Evolutionary conservation across 805 yeast species (phyloP), one percentile per base, ranked within the genome.

Genomic region (Sugiyamaella mastotermitis): DNA sequence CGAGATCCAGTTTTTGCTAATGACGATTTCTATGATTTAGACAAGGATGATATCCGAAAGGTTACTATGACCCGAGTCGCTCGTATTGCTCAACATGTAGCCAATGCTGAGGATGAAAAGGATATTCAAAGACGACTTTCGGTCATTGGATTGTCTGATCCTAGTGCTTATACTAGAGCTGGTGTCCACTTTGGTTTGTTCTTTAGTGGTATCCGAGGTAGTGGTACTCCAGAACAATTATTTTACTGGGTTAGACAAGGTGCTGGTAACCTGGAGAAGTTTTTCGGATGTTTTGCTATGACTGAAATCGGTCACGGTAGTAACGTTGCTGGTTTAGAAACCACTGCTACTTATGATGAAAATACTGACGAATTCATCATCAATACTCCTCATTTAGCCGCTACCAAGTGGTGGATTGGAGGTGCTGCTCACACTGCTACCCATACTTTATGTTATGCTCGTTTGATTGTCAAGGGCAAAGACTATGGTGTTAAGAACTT

Each of bases 391-490:
- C 83, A 87, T 56, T 60, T 83, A 39, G 88, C 94, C 25, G 96
- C 97, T 31, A 87, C 96, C 18, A 88, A 88, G 60, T 88, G 97
- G 96, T 88, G 97, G 97, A 88, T 88, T 53, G 97, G 97, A 33
- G 97, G 97, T 52, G 96, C 96, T 29, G 96, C 96, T 8, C 94
- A 85, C 61, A 80, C 94, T 15, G 85, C 96, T 4, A 85, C 88
- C 20, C 96, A 88, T 64, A 69, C 85, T 17, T 76, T 80, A n/a
- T 82, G 77, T 18, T 88, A 79, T 59, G 96, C 96, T 3, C 71
- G 97, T 44, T 69, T 88, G 45, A 74, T 83, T 37, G 86, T 85
- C 21, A 68, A 80, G 32, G 90, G 83, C 23, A 75, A 82, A 60
- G 97, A 88, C 61, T 78, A 86, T 58, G 97, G 97, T 33, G 95